These are phyloP conservation scores for Fusarium udum DNA, from an alignment of 2,329 filamentous ascomycete species.

Conservation along the genomic window DNA sequence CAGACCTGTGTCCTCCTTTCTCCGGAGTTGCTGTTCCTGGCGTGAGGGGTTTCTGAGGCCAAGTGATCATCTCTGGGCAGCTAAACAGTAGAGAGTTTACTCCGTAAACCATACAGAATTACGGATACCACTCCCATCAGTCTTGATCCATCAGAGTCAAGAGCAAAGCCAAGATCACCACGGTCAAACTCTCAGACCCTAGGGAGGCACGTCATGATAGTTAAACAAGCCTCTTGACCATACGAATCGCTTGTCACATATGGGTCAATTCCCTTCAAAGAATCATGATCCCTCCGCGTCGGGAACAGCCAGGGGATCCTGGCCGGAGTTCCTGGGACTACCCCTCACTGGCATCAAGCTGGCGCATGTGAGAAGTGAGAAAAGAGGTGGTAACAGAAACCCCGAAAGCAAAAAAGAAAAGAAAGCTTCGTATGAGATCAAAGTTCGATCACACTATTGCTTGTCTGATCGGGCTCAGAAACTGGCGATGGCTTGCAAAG, in stretches of 20 bases:
- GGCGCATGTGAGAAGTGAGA: conserved; percentile 39
- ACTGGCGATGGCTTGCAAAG: neutral
- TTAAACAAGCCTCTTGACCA: conserved; percentile 3
- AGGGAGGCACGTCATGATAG: conserved; percentile 16
- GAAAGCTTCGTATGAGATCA: neutral
- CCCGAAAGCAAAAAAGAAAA: neutral
- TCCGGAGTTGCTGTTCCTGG: conserved; percentile 26
- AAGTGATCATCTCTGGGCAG: conserved; percentile 11
- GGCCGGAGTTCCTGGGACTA: conserved; percentile 43
- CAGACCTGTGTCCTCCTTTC: neutral
- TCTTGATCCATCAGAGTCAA: neutral
- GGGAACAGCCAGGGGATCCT: conserved; percentile 40
- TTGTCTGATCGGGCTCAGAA: neutral
- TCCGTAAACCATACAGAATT: conserved; percentile 14
- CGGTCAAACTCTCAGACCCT: neutral
- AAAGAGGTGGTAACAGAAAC: conserved; percentile 37
- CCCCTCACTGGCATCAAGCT: conserved; percentile 39
- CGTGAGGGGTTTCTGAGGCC: conserved; percentile 24
- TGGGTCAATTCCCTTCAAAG: neutral
- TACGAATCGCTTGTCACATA: conserved; percentile 1
- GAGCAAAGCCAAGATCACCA: conserved; percentile 4
- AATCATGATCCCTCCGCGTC: conserved; percentile 27
- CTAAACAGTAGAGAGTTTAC: conserved; percentile 31
- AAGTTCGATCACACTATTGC: neutral
- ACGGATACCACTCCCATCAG: neutral